Evolutionary conservation across 768 basidiomycete genomes (phyloP).

Genomic region (Cystobasidium tubakii): DNA sequence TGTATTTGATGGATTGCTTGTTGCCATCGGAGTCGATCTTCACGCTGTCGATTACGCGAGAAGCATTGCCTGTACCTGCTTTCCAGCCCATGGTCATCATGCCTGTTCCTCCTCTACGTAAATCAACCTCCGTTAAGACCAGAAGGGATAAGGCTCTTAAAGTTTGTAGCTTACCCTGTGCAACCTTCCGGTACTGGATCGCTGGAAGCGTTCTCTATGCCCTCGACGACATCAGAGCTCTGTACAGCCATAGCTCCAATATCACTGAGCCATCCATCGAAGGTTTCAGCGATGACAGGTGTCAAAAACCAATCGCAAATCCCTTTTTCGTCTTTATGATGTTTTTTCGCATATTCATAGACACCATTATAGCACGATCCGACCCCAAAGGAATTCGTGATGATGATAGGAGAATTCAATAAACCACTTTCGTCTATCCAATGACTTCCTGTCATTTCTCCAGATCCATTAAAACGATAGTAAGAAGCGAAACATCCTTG

Average conservation of each 20-base stretch:
- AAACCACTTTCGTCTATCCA: conserved; percentile 32
- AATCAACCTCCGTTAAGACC: background rate
- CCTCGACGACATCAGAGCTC: conserved; percentile 31
- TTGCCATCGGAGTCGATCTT: conserved; percentile 7
- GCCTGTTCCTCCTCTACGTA: conserved; percentile 32
- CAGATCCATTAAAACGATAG: conserved; percentile 35
- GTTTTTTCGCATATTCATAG: conserved; percentile 26
- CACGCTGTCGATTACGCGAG: conserved; percentile 9
- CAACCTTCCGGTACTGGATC: conserved; percentile 29
- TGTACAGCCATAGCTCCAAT: conserved; percentile 35
- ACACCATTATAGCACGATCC: conserved; percentile 31
- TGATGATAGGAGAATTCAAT: conserved; percentile 32
- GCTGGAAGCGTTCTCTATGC: conserved; percentile 28
- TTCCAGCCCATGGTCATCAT: conserved; percentile 36
- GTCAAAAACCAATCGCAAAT: conserved; percentile 36
- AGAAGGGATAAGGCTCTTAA: background rate
- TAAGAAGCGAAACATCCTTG: conserved; percentile 28
- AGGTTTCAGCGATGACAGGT: conserved; percentile 33
- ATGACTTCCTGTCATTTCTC: conserved; percentile 36
- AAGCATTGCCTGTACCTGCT: conserved; percentile 26
- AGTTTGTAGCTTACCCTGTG: conserved; percentile 12
- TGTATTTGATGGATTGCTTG: conserved; percentile 8
- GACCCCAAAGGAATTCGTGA: conserved; percentile 34
- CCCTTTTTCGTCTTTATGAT: conserved; percentile 28
- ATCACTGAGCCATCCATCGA: conserved; percentile 34